Conservation (phyloP, 2,329 filamentous ascomycete genomes). For the Claviceps digitariae region DNA sequence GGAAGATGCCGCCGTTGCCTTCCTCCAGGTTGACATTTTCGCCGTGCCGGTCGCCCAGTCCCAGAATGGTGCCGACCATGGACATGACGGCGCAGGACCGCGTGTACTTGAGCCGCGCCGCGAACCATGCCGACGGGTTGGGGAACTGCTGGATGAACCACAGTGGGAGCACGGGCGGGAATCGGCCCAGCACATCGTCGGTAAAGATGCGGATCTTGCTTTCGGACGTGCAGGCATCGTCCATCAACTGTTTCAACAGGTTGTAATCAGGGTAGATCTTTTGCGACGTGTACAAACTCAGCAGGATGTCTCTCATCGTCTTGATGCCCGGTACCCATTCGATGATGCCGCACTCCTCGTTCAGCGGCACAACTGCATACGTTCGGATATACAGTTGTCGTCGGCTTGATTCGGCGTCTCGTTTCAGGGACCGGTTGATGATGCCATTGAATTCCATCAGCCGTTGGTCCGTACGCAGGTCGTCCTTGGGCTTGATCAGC, state of each 20-base stretch:
- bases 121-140: slow-evolving; percentile 84
- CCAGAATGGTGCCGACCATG: slow-evolving; percentile 95
- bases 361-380: slow-evolving; percentile 90
- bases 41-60: slow-evolving; percentile 85
- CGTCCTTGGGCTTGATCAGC: slow-evolving; percentile 95
- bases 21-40: slow-evolving; percentile 96
- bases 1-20: slow-evolving; percentile 82
- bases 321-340: slow-evolving; percentile 98
- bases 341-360: slow-evolving; percentile 94
- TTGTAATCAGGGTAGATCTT: slow-evolving; percentile 58
- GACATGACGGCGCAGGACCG: slow-evolving; percentile 96
- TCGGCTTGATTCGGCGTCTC: slow-evolving; percentile 79
- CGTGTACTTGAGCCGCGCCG: slow-evolving; percentile 76
- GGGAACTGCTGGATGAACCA: slow-evolving; percentile 97
- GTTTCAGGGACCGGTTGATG: slow-evolving; percentile 90
- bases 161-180: slow-evolving; percentile 72
- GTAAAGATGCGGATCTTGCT: slow-evolving; percentile 59
- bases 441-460: slow-evolving; percentile 99
- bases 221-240: slow-evolving; percentile 43
- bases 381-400: slow-evolving; percentile 91
- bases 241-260: slow-evolving; percentile 50
- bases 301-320: slow-evolving; percentile 80
- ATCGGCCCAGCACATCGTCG: slow-evolving; percentile 47
- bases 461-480: slow-evolving; percentile 91
- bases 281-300: slow-evolving; percentile 63